Conservation (phyloP, 768 basidiomycete genomes). For the Leccinum disarticulatum region DNA sequence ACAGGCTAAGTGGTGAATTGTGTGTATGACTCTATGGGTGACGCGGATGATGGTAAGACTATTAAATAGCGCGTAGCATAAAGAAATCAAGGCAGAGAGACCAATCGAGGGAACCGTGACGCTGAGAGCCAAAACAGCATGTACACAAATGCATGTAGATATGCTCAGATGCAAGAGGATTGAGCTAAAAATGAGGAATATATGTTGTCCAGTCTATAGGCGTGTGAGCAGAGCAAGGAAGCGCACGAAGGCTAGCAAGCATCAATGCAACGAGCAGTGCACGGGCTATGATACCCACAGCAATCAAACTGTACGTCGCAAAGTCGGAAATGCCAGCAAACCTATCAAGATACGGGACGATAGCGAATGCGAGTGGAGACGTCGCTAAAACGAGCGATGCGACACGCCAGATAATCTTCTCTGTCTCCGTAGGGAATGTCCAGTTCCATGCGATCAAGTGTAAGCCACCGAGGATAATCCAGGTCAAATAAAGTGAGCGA, state of each 20-base stretch:
- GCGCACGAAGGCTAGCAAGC: not conserved
- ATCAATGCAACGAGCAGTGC: not conserved
- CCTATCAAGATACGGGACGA: not conserved
- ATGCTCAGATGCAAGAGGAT: too few species aligned
- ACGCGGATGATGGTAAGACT: too few species aligned
- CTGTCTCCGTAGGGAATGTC: not conserved
- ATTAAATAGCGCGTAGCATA: too few species aligned
- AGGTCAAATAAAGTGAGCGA: not conserved
- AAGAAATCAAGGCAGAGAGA: too few species aligned
- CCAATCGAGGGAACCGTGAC: too few species aligned
- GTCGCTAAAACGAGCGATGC: not conserved
- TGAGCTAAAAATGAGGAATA: slow-evolving; percentile 3
- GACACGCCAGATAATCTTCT: not conserved
- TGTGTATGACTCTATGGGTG: too few species aligned
- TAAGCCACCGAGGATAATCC: not conserved
- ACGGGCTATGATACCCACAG: not conserved
- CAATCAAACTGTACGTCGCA: not conserved
- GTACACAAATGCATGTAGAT: too few species aligned
- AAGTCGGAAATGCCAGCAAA: not conserved
- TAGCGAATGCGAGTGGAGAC: not conserved
- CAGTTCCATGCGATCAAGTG: not conserved
- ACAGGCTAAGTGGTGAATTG: too few species aligned
- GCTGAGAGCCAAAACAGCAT: too few species aligned
- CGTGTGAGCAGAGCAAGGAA: not conserved
- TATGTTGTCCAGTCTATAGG: not conserved